These are phyloP conservation scores for Penicillium rolfsii DNA, from an alignment of 2,329 filamentous ascomycete genomes.

Conservation along the genomic window DNA sequence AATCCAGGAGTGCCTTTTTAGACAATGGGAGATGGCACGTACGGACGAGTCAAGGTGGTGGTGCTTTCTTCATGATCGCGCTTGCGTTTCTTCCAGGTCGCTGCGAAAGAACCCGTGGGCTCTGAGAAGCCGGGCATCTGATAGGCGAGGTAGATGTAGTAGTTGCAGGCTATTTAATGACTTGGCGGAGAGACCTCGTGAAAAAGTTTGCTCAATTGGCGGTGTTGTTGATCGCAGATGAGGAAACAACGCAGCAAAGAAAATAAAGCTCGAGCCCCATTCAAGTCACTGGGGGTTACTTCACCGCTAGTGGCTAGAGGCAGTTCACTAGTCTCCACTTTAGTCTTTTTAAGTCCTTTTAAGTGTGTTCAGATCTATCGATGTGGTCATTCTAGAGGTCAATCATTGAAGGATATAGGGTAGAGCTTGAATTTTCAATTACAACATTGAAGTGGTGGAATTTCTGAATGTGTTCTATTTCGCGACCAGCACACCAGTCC, in stretches of 20 bases:
- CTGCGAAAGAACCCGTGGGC: slow-evolving; percentile 18
- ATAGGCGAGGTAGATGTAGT: neutral
- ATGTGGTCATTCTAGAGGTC: neutral
- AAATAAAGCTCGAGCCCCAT: slow-evolving; percentile 12
- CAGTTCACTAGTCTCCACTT: slow-evolving; percentile 4
- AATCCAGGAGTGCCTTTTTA: neutral
- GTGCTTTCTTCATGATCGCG: slow-evolving; percentile 27
- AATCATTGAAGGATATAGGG: neutral
- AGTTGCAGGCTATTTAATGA: slow-evolving; percentile 12
- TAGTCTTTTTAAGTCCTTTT: neutral
- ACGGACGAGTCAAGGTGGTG: slow-evolving; percentile 22
- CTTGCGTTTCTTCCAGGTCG: slow-evolving; percentile 31
- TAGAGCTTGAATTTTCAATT: neutral
- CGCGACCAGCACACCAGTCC: neutral
- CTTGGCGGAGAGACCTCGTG: neutral
- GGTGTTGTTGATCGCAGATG: slow-evolving; percentile 3
- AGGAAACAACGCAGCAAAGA: slow-evolving; percentile 14
- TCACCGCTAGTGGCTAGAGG: slow-evolving; percentile 8
- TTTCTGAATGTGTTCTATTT: neutral
- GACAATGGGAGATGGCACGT: slow-evolving; percentile 13
- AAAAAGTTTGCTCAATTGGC: neutral
- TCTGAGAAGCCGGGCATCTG: slow-evolving; percentile 28
- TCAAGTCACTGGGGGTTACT: slow-evolving; percentile 6
- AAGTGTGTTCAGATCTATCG: neutral
- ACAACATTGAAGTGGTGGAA: too few relatives aligned